Conservation (phyloP, 2,329 filamentous ascomycete genomes). For the Pseudopyricularia javanii region DNA sequence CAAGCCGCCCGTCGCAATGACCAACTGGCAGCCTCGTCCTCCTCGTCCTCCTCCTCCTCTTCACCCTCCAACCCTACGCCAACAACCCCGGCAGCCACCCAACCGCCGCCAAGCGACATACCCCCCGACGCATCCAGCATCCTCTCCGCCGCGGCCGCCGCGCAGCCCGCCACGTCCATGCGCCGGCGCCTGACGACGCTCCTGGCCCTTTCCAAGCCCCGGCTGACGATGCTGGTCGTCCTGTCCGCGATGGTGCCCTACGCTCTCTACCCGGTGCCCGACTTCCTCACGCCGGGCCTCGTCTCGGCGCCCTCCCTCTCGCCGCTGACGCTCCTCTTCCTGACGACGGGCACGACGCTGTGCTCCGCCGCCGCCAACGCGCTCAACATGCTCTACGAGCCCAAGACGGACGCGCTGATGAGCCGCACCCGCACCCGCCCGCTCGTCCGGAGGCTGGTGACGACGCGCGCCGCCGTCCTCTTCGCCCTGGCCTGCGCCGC, state of each 20-base stretch:
- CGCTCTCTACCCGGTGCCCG: slow-evolving; percentile 83
- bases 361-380: slow-evolving; percentile 88
- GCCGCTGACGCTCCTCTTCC: slow-evolving; percentile 81
- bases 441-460: slow-evolving; percentile 70
- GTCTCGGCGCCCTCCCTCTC: slow-evolving; percentile 65
- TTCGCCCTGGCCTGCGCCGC: slow-evolving; percentile 69
- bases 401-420: slow-evolving; percentile 83
- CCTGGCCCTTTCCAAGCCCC: slow-evolving; percentile 89
- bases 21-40: not conserved
- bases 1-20: slow-evolving; percentile 6
- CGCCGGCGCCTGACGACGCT: slow-evolving; percentile 65
- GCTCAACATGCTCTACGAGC: slow-evolving; percentile 95
- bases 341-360: slow-evolving; percentile 78
- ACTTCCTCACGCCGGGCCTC: slow-evolving; percentile 57
- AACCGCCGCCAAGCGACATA: slow-evolving; percentile 5
- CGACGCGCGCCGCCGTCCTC: slow-evolving; percentile 54
- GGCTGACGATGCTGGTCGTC: slow-evolving; percentile 81
- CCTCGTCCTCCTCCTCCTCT: not conserved
- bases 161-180: slow-evolving; percentile 35
- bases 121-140: slow-evolving; percentile 33
- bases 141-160: slow-evolving; percentile 38
- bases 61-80: not conserved
- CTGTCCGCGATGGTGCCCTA: slow-evolving; percentile 86
- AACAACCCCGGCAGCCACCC: not conserved
- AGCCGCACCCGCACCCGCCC: slow-evolving; percentile 83